Conservation (phyloP, 208 protist species). For the Trypanosoma lewisi region DNA sequence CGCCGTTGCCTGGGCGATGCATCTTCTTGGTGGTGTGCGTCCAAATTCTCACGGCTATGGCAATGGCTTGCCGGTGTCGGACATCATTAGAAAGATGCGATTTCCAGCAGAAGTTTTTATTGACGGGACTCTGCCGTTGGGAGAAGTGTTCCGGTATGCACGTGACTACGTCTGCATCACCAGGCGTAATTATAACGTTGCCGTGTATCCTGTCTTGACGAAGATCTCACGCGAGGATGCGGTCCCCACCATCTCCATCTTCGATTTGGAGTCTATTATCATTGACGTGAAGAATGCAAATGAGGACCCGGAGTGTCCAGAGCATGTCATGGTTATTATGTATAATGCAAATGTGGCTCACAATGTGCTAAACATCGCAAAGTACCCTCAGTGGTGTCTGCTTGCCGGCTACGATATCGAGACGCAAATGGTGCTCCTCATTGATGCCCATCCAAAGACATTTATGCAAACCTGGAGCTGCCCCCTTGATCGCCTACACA, state of each 20-base stretch:
- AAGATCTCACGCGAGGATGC: constrained; percentile 86
- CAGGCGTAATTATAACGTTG: constrained; percentile 42
- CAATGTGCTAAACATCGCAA: constrained; percentile 81
- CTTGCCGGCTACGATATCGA: constrained; percentile 86
- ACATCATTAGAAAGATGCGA: constrained; percentile 76
- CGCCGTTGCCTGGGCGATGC: constrained; percentile 85
- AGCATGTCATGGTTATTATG: constrained; percentile 87
- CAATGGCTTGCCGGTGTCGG: constrained; percentile 75
- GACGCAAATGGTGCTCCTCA: constrained; percentile 75
- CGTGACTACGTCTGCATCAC: constrained; percentile 54
- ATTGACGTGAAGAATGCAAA: constrained; percentile 75
- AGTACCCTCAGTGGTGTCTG: constrained; percentile 80
- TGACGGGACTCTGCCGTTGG: constrained; percentile 66
- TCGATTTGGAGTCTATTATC: constrained; percentile 84
- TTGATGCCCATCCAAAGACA: constrained; percentile 84
- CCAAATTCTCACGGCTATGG: constrained; percentile 70
- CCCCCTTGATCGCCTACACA: constrained; percentile 83
- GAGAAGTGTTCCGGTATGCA: constrained; percentile 84
- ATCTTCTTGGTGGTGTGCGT: constrained; percentile 72
- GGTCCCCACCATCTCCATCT: constrained; percentile 86
- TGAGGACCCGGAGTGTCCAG: constrained; percentile 61
- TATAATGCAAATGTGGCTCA: constrained; percentile 88
- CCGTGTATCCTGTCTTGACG: constrained; percentile 79
- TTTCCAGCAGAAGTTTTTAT: constrained; percentile 80
- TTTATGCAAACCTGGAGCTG: constrained; percentile 84